Conservation (phyloP, 179 eudicot species). For the Corrigiola litoralis region DNA sequence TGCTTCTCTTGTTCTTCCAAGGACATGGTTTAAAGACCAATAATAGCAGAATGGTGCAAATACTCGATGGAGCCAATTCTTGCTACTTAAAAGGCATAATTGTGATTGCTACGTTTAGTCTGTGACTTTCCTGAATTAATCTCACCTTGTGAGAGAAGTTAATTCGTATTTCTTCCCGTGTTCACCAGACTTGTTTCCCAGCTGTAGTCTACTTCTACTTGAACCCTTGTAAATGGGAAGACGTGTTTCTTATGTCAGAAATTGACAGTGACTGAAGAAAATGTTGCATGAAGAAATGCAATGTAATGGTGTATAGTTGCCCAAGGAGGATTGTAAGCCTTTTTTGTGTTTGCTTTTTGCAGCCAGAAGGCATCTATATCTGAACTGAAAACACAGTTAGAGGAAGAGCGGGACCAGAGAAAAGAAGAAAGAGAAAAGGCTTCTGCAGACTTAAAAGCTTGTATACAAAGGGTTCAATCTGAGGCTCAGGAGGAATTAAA, state of each 20-base stretch:
- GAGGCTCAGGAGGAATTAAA: slow-evolving; percentile 89
- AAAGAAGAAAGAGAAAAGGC: slow-evolving; percentile 88
- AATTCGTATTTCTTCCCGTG: too few species aligned
- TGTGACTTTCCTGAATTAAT: too few species aligned
- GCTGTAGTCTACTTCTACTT: too few species aligned
- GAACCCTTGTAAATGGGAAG: not conserved
- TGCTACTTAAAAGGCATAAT: too few species aligned
- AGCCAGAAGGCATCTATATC: slow-evolving; percentile 82
- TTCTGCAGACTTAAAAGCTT: slow-evolving; percentile 53
- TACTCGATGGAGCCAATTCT: too few species aligned
- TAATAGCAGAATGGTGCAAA: too few species aligned
- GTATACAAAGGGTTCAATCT: slow-evolving; percentile 64
- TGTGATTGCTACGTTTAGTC: too few species aligned
- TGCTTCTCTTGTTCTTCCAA: too few species aligned
- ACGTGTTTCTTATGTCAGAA: not conserved
- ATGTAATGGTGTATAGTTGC: not conserved
- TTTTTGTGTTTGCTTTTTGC: slow-evolving; percentile 26
- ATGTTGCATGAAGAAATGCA: not conserved
- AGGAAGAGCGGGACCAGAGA: slow-evolving; percentile 93
- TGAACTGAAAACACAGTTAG: slow-evolving; percentile 63
- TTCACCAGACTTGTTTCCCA: too few species aligned
- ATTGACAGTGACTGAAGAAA: not conserved
- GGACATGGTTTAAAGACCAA: too few species aligned
- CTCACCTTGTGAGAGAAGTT: too few species aligned
- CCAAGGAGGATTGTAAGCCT: not conserved